A percentile compares a stretch with the other conserved stretches of the same genome.
phyloP scores from a whole-genome alignment of 2,329 filamentous ascomycete species.

The Xylaria sp. region DNA sequence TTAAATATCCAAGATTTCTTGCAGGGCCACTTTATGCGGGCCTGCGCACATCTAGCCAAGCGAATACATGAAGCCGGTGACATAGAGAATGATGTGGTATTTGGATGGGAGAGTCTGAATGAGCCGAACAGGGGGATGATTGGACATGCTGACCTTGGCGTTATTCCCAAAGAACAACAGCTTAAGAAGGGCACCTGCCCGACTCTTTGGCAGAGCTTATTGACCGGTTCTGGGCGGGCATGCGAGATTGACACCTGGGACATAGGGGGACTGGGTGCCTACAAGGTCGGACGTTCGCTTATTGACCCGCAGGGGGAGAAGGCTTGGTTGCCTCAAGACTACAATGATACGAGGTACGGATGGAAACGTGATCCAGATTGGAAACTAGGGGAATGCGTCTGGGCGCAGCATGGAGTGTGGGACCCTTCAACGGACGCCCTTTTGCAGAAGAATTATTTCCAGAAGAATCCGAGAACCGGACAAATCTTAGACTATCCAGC shows the following conservation, averaged over 20 bases:
- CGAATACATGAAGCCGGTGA: slow-evolving; percentile 91
- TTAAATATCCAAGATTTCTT: slow-evolving; percentile 97
- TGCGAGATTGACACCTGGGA: slow-evolving; percentile 93
- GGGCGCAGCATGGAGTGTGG: slow-evolving; percentile 98
- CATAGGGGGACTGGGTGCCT: slow-evolving; percentile 91
- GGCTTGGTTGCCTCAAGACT: slow-evolving; percentile 84
- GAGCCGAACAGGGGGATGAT: slow-evolving; percentile 92
- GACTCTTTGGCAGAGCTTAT: slow-evolving; percentile 91
- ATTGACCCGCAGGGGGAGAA: slow-evolving; percentile 88
- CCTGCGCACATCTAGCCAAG: slow-evolving; percentile 82
- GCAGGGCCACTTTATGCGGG: slow-evolving; percentile 83
- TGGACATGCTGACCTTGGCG: slow-evolving; percentile 81
- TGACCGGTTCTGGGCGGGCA: slow-evolving; percentile 89
- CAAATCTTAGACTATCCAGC: slow-evolving; percentile 80
- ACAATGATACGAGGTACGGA: slow-evolving; percentile 88
- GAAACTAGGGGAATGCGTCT: slow-evolving; percentile 94
- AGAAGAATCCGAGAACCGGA: slow-evolving; percentile 78
- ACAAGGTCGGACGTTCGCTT: slow-evolving; percentile 83
- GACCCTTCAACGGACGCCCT: slow-evolving; percentile 81
- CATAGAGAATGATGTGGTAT: slow-evolving; percentile 84
- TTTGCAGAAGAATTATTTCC: slow-evolving; percentile 87
- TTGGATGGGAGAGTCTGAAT: slow-evolving; percentile 97
- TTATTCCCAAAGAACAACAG: slow-evolving; percentile 86
- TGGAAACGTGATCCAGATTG: slow-evolving; percentile 89
- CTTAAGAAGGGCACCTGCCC: slow-evolving; percentile 92